A percentile compares a stretch with the other conserved stretches of the same genome.
phyloP scores from a whole-genome alignment of 163 green algal genomes.

The Chloromonas sp. region DNA sequence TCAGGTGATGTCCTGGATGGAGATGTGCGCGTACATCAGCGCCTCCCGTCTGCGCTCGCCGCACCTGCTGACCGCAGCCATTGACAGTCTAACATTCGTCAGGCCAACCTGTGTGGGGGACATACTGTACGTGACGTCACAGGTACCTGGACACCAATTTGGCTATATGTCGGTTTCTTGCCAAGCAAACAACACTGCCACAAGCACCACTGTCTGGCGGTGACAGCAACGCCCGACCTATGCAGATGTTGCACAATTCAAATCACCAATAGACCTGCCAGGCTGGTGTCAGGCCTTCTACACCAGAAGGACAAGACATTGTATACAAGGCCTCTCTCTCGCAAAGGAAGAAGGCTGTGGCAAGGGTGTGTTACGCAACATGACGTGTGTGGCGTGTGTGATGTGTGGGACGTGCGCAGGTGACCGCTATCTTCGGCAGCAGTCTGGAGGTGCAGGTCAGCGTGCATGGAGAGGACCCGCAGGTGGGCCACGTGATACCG shows the following conservation, averaged over 20 bases:
- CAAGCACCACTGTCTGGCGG: no score
- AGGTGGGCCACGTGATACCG: conserved; percentile 10
- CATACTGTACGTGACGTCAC: conserved; percentile 74
- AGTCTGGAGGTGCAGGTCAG: conserved; percentile 74
- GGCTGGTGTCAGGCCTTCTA: no score
- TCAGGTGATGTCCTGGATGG: conserved; percentile 78
- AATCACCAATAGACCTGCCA: no score
- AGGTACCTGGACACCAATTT: conserved; percentile 27
- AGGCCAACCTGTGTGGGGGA: conserved; percentile 68
- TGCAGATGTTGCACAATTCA: no score
- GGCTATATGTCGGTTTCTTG: no score
- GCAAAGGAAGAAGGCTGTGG: no score
- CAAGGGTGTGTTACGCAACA: no score
- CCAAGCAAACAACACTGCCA: no score
- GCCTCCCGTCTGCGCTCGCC: conserved; percentile 60
- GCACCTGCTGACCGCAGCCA: conserved; percentile 68
- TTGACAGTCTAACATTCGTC: conserved; percentile 72
- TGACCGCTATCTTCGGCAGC: conserved; percentile 71
- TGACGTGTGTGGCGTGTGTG: conserved; percentile 18
- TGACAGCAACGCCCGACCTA: no score
- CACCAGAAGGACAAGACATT: no score
- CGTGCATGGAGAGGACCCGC: conserved; percentile 66
- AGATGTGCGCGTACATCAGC: conserved; percentile 79
- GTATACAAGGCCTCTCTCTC: no score
- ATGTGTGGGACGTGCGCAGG: conserved; percentile 65